Evolutionary conservation across 2,329 filamentous ascomycete genomes (phyloP).

Genomic region (Penicillium sumatraense): DNA sequence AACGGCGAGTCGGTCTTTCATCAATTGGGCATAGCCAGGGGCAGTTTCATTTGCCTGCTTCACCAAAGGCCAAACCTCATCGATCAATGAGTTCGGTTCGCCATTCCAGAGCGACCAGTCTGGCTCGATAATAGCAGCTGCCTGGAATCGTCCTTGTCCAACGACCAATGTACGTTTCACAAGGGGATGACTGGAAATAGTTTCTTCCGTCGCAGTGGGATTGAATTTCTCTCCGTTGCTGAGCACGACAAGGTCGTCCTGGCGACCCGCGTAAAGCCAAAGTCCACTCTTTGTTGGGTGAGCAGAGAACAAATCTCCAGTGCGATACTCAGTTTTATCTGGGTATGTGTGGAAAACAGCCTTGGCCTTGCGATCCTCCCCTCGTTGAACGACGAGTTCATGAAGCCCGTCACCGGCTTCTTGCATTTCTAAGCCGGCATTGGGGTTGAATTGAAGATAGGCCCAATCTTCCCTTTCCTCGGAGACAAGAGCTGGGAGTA

Average conservation of each 20-base stretch:
- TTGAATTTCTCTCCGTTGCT: conserved; percentile 51
- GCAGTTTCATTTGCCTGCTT: conserved; percentile 47
- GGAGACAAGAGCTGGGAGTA: conserved; percentile 12
- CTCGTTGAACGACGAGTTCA: conserved; percentile 25
- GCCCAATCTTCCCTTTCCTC: conserved; percentile 21
- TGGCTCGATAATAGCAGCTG: conserved; percentile 44
- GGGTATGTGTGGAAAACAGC: conserved; percentile 36
- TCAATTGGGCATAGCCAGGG: conserved; percentile 47
- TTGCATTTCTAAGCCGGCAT: conserved; percentile 22
- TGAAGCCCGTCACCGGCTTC: conserved; percentile 15
- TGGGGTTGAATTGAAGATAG: conserved; percentile 30
- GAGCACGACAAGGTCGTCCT: conserved; percentile 49
- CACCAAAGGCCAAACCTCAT: conserved; percentile 49
- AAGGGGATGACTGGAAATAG: conserved; percentile 35
- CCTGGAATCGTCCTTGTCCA: conserved; percentile 38
- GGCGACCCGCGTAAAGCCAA: conserved; percentile 43
- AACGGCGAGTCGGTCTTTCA: conserved; percentile 47
- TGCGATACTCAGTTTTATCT: conserved; percentile 36
- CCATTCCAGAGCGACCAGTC: conserved; percentile 16
- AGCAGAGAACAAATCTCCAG: conserved; percentile 40
- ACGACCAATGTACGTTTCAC: conserved; percentile 36
- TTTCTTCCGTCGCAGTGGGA: conserved; percentile 43
- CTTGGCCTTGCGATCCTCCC: conserved; percentile 19
- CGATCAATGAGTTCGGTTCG: conserved; percentile 29
- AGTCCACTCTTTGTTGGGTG: conserved; percentile 39